Evolutionary conservation across 2,329 filamentous ascomycete species (phyloP).

Genomic region (Verticillium nubilum): DNA sequence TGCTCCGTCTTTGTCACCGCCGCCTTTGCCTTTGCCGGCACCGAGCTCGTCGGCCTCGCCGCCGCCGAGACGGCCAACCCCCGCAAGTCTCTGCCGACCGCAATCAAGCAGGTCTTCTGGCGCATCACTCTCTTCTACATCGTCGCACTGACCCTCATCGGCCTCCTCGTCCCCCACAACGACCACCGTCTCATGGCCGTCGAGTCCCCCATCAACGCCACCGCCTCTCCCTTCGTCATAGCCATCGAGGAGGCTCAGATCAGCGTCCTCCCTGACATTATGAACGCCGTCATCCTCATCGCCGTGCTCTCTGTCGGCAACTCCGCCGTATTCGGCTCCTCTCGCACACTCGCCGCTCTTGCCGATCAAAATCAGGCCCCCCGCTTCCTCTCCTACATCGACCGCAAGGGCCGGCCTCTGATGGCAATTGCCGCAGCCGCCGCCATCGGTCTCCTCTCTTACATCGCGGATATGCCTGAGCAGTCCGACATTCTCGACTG

Average conservation of each 20-base stretch:
- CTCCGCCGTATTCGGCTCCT: constrained; percentile 86
- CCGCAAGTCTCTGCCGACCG: constrained; percentile 74
- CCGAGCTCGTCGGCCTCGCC: constrained; percentile 70
- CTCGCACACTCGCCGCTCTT: constrained; percentile 81
- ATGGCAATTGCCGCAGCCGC: constrained; percentile 66
- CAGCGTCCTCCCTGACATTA: constrained; percentile 72
- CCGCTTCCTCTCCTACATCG: constrained; percentile 71
- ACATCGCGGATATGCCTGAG: constrained; percentile 60
- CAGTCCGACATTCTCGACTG: constrained; percentile 64
- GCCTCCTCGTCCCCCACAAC: constrained; percentile 73
- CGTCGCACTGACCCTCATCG: constrained; percentile 73
- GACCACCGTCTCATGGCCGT: constrained; percentile 58
- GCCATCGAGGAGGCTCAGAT: constrained; percentile 84
- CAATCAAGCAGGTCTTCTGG: constrained; percentile 94
- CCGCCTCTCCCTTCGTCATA: constrained; percentile 88
- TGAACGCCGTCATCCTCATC: constrained; percentile 93
- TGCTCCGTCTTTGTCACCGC: constrained; percentile 74
- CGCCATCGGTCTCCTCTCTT: constrained; percentile 67
- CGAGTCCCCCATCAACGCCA: constrained; percentile 44
- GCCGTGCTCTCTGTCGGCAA: constrained; percentile 89
- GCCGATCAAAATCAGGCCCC: constrained; percentile 85
- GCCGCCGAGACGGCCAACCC: constrained; percentile 77
- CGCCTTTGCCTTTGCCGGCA: constrained; percentile 71
- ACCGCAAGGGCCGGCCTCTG: constrained; percentile 74
- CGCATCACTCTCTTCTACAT: constrained; percentile 89